Evolutionary conservation across 2,329 filamentous ascomycete species (phyloP).

Genomic region (Epichloe uncinata): DNA sequence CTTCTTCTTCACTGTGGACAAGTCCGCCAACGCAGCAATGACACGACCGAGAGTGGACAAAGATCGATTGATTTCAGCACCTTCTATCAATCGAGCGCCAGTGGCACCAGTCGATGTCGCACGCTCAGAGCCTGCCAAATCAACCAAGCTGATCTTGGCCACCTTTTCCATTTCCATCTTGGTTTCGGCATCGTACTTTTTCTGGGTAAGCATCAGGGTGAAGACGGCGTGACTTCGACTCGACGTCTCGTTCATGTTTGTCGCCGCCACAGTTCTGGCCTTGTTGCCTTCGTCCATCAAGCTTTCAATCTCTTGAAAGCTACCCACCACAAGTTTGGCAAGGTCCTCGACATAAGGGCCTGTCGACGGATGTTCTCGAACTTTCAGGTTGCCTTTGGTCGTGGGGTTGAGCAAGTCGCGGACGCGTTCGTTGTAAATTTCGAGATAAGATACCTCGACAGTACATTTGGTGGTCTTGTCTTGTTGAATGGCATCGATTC

Average conservation of each 20-base stretch:
- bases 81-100: slow-evolving; percentile 87
- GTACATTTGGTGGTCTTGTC: slow-evolving; percentile 77
- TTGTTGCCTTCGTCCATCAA: slow-evolving; percentile 99
- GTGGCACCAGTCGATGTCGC: slow-evolving; percentile 96
- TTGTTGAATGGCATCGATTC: slow-evolving; percentile 56
- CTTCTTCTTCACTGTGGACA: slow-evolving; percentile 76
- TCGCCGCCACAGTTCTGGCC: slow-evolving; percentile 90
- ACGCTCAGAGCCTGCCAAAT: slow-evolving; percentile 94
- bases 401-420: slow-evolving; percentile 89
- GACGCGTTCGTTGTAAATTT: slow-evolving; percentile 98
- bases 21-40: slow-evolving; percentile 86
- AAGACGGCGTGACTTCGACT: slow-evolving; percentile 98
- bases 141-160: slow-evolving; percentile 93
- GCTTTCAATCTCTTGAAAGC: slow-evolving; percentile 90
- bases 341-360: slow-evolving; percentile 97
- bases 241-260: slow-evolving; percentile 99
- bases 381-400: slow-evolving; percentile 92
- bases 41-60: slow-evolving; percentile 93
- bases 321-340: slow-evolving; percentile 85
- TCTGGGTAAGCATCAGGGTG: slow-evolving; percentile 89
- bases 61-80: slow-evolving; percentile 95
- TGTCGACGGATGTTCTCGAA: slow-evolving; percentile 93
- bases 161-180: slow-evolving; percentile 98
- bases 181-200: slow-evolving; percentile 78
- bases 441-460: slow-evolving; percentile 94